Evolutionary conservation across 148 eudicot genomes (phyloP).

Genomic region (Cornus controversa): DNA sequence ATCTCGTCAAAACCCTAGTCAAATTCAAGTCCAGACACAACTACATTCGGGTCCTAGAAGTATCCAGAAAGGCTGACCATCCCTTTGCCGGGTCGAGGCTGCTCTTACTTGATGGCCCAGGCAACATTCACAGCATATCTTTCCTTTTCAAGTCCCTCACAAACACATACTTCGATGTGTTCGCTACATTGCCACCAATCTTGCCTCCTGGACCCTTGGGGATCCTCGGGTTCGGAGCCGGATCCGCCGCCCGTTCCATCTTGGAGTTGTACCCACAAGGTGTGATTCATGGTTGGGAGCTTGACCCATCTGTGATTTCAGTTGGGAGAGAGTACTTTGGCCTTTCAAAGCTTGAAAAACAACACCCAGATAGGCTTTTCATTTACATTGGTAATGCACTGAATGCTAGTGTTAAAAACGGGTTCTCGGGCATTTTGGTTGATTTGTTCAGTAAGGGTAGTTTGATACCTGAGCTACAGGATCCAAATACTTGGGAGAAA

Average conservation of each 20-base stretch:
- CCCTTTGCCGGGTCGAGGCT: slow-evolving; percentile 79
- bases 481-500: slow-evolving; percentile 58
- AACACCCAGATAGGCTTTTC: slow-evolving; percentile 42
- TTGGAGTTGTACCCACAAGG: slow-evolving; percentile 51
- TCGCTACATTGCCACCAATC: slow-evolving; percentile 71
- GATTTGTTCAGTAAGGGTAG: slow-evolving; percentile 79
- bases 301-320: slow-evolving; percentile 65
- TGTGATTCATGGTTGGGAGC: slow-evolving; percentile 82
- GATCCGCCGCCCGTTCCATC: slow-evolving; percentile 62
- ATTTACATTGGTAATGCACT: slow-evolving; percentile 62
- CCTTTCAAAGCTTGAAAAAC: slow-evolving; percentile 47
- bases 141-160: slow-evolving; percentile 52
- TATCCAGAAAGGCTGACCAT: slow-evolving; percentile 68
- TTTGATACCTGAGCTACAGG: slow-evolving; percentile 73
- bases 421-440: slow-evolving; percentile 69
- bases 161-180: slow-evolving; percentile 77
- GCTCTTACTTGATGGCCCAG: slow-evolving; percentile 74
- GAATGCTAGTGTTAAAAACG: slow-evolving; percentile 35
- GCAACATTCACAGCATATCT: slow-evolving; percentile 80
- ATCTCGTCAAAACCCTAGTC: slow-evolving; percentile 57
- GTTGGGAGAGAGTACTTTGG: slow-evolving; percentile 69
- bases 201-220: slow-evolving; percentile 75
- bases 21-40: slow-evolving; percentile 73
- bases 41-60: slow-evolving; percentile 66
- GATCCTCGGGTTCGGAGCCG: slow-evolving; percentile 86